These are phyloP conservation scores for Termitomyces sp. DNA, from an alignment of 768 basidiomycete genomes.

Conservation along the genomic window DNA sequence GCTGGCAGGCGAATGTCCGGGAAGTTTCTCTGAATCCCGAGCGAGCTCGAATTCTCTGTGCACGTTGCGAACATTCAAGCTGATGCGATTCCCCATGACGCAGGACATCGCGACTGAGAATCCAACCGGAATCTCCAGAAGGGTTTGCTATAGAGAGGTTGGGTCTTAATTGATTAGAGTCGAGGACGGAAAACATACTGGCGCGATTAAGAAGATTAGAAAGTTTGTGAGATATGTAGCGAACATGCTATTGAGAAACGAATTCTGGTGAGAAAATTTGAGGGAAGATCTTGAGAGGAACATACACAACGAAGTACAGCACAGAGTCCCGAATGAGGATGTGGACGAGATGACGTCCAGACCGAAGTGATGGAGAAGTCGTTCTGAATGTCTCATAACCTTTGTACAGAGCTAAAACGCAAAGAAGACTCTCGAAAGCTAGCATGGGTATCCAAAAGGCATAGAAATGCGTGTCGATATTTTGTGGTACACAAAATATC, in stretches of 20 bases:
- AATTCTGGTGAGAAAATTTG: neutral
- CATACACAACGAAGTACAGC: conserved; percentile 57
- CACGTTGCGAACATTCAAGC: conserved; percentile 51
- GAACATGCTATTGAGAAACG: conserved; percentile 41
- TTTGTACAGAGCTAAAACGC: conserved; percentile 43
- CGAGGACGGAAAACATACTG: conserved; percentile 17
- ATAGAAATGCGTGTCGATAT: conserved; percentile 44
- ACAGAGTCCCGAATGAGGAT: conserved; percentile 58
- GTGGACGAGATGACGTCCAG: conserved; percentile 43
- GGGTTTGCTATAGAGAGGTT: conserved; percentile 26
- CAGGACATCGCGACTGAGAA: conserved; percentile 60
- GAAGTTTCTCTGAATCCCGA: neutral
- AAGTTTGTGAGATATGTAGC: conserved; percentile 54
- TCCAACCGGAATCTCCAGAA: conserved; percentile 54
- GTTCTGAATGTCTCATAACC: conserved; percentile 45
- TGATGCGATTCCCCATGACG: conserved; percentile 54
- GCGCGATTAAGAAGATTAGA: conserved; percentile 39
- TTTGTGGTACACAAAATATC: conserved; percentile 42
- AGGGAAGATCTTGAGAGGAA: conserved; percentile 2
- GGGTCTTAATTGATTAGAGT: neutral
- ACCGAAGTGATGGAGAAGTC: conserved; percentile 35
- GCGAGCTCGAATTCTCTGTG: conserved; percentile 26
- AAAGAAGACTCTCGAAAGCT: conserved; percentile 51
- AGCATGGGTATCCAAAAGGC: conserved; percentile 64
- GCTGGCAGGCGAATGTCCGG: neutral